These are phyloP conservation scores for Brassica cretica DNA, from an alignment of 345 rosid species.

Conservation along the genomic window DNA sequence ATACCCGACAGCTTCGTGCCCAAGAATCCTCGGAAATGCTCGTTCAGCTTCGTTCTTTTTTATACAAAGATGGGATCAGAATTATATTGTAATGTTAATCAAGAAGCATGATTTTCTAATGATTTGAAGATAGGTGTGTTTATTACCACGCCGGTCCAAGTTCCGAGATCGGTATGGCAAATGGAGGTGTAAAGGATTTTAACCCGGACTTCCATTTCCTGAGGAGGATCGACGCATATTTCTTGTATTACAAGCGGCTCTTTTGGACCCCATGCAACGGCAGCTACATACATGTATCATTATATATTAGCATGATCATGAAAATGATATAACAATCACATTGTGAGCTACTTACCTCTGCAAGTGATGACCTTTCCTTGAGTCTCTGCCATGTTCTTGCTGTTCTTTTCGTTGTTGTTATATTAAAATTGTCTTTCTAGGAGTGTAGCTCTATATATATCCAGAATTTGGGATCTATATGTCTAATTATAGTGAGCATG, in stretches of 20 bases:
- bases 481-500: conserved; percentile 12
- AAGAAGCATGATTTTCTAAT: not conserved
- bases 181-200: conserved; percentile 59
- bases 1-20: conserved; percentile 86
- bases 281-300: conserved; percentile 45
- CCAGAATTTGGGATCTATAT: not conserved
- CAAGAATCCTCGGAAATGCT: conserved; percentile 69
- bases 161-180: conserved; percentile 69
- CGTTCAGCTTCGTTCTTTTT: conserved; percentile 56
- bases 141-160: conserved; percentile 63
- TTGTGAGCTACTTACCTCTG: conserved; percentile 31
- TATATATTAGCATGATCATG: not conserved
- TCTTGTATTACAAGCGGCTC: conserved; percentile 57
- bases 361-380: conserved; percentile 38
- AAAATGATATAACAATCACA: not conserved
- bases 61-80: not conserved
- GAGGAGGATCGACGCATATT: conserved; percentile 64
- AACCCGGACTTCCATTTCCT: conserved; percentile 62
- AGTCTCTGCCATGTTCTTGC: conserved; percentile 28
- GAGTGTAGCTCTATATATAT: conserved; percentile 15
- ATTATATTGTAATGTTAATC: not conserved
- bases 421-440: not conserved
- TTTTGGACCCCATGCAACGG: conserved; percentile 57
- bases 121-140: not conserved
- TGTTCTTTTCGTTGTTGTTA: not conserved